Conservation (phyloP, 2,329 filamentous ascomycete genomes). For the Ophiostoma fasciatum region DNA sequence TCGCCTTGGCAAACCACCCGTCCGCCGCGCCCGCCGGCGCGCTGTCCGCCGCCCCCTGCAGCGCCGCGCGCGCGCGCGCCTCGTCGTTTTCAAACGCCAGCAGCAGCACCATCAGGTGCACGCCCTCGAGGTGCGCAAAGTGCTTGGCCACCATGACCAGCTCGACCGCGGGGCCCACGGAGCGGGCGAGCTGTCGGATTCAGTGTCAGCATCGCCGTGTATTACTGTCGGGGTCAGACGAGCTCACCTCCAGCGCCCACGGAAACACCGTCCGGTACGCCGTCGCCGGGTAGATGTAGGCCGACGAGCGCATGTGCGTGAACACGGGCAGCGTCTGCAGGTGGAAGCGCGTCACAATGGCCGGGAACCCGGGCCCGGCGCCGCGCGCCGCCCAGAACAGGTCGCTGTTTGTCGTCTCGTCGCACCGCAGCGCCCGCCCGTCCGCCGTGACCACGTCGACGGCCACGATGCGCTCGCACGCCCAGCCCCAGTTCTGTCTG, state of each 20-base stretch:
- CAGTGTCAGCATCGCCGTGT: conserved; percentile 21
- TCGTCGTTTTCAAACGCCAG: conserved; percentile 25
- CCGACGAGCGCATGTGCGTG: conserved; percentile 5
- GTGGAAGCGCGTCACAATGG: conserved; percentile 35
- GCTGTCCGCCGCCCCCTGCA: conserved; percentile 22
- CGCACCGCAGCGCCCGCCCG: conserved; percentile 22
- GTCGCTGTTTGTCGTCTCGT: conserved; percentile 25
- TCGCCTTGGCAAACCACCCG: conserved; percentile 13
- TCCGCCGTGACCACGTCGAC: conserved; percentile 34
- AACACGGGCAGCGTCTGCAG: conserved; percentile 22
- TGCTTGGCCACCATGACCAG: conserved; percentile 25
- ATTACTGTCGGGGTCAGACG: conserved; percentile 13
- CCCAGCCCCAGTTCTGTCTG: conserved; percentile 36
- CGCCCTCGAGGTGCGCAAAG: conserved; percentile 17
- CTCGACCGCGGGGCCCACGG: too few relatives aligned
- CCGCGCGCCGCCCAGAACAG: conserved; percentile 35
- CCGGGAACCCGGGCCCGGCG: conserved; percentile 35
- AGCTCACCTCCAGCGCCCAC: conserved; percentile 2
- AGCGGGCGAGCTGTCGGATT: too few relatives aligned
- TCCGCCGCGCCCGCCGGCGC: conserved; percentile 20
- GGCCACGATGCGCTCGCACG: conserved; percentile 29
- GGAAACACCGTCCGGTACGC: conserved; percentile 23
- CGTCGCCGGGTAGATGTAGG: conserved; percentile 30
- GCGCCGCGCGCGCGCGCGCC: conserved; percentile 20
- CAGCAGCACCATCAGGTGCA: conserved; percentile 23